A percentile compares a stretch with the other conserved stretches of the same genome.
phyloP scores from a whole-genome alignment of 345 rosid genomes.

The Ricinus communis region DNA sequence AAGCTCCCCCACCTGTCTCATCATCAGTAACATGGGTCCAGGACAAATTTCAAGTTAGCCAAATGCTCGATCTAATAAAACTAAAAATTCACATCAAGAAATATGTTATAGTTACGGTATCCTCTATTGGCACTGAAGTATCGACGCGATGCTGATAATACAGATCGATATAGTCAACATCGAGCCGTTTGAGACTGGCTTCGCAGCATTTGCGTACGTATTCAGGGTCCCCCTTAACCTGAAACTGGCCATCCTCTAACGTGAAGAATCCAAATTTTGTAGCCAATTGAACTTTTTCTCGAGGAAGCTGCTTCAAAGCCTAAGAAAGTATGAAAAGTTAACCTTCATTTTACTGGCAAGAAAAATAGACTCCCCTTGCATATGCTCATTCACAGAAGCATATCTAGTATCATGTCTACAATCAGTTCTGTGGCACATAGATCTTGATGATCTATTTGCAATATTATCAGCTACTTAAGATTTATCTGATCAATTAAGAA shows the following conservation, averaged over 20 bases:
- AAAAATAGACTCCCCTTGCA: too few relatives aligned
- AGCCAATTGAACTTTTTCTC: slow-evolving; percentile 49
- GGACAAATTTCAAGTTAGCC: background rate
- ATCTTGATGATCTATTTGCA: too few relatives aligned
- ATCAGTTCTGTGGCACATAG: too few relatives aligned
- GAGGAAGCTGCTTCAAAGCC: slow-evolving; percentile 55
- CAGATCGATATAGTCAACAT: slow-evolving; percentile 51
- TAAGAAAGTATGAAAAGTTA: slow-evolving; percentile 1
- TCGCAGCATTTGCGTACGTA: slow-evolving; percentile 51
- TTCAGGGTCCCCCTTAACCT: slow-evolving; percentile 41
- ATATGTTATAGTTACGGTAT: slow-evolving; percentile 32
- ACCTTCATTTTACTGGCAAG: background rate
- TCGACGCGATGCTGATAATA: slow-evolving; percentile 59
- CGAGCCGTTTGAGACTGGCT: slow-evolving; percentile 50
- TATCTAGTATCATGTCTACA: too few relatives aligned
- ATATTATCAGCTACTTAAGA: too few relatives aligned
- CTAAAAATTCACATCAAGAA: background rate
- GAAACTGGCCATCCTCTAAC: slow-evolving; percentile 15
- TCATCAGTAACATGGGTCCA: background rate
- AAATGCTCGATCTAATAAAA: background rate
- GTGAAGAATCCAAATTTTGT: slow-evolving; percentile 44
- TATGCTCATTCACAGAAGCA: too few relatives aligned
- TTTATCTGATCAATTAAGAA: too few relatives aligned
- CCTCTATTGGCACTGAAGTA: slow-evolving; percentile 52
- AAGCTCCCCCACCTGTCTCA: slow-evolving; percentile 38